Evolutionary conservation across 2,329 filamentous ascomycete genomes (phyloP), one percentile per base, ranked within the genome.

Genomic region (Nectriaceae sp.): DNA sequence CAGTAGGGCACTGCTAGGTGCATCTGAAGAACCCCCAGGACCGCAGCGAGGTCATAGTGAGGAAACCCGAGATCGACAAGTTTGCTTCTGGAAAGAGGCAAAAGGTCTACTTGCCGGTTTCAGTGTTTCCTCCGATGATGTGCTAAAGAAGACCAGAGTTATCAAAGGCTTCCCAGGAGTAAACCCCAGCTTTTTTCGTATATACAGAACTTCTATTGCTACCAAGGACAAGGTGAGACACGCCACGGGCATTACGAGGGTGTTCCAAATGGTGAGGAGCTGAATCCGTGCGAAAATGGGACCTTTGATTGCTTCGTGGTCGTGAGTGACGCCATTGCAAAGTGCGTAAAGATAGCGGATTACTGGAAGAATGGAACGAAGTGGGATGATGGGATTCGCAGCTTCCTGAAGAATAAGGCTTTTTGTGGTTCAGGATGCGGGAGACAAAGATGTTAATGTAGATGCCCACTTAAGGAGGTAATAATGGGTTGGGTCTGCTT

Each of bases 201-300:
- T 15, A 37, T 37, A 6, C 10, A 37, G 33, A 37, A 37, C 22
- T 55, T 55, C 15, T 53, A 55, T 18, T 43, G 47, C 0, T 55
- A 55, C 4, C 45, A 42, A 1, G 42, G 49, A 3, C 53, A 55
- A 16, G 44, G 46, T 6, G 53, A 49, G 1, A 18, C 11, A 6
- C 45, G 49, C 0, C 53, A 55, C 3, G 24, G 29, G 2, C 53
- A 55, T 13, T 55, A 55, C 2, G 53, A 55, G 3, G 53, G 52
- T 1, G 43, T 18, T 18, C 10, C 10, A 11, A 37, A 37, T 18
- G 10, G 10, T 6, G 33, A 18, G 11, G 38, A 40, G 13, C 19
- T 40, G 11, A 20, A 19, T 21, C 18, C 6, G 16, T 20, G 8
- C 18, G 13, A 38, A 8, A 10, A 10, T 18, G 10, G 26, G 10